Percentiles rank a stretch among this genome's conserved stretches.
phyloP scores from a whole-genome alignment of 352 stramenopile genomes.

The Globisporangium cederbergense region DNA sequence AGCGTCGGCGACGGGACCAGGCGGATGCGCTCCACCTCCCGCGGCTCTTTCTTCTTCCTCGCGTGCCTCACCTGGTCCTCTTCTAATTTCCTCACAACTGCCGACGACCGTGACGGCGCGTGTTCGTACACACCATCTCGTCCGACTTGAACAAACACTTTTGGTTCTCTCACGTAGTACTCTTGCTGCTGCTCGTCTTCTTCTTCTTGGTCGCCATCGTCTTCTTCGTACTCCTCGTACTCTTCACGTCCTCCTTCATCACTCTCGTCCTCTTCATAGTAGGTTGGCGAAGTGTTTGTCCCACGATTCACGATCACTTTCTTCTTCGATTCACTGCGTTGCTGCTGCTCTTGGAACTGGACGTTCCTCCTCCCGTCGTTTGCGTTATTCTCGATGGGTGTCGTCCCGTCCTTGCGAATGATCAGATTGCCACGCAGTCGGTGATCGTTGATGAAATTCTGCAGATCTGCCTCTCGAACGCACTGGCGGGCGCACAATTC shows the following conservation, averaged over 20 bases:
- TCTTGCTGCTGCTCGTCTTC: constrained; percentile 25
- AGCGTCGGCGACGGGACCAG: constrained; percentile 44
- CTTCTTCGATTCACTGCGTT: constrained; percentile 12
- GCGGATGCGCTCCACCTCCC: constrained; percentile 47
- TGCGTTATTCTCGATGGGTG: constrained; percentile 13
- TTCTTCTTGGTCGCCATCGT: constrained; percentile 21
- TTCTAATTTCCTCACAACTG: constrained; percentile 34
- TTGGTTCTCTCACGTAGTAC: constrained; percentile 30
- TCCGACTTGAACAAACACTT: constrained; percentile 47
- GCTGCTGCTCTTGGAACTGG: constrained; percentile 17
- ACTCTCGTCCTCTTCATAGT: constrained; percentile 25
- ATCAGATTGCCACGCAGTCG: constrained; percentile 66
- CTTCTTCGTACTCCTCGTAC: constrained; percentile 20
- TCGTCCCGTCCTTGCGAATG: constrained; percentile 30
- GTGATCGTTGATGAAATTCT: constrained; percentile 83
- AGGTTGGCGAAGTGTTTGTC: constrained; percentile 22
- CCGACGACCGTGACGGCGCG: constrained; percentile 23
- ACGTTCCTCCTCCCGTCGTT: constrained; percentile 15
- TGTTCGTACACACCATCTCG: constrained; percentile 38
- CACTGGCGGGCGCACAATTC: constrained; percentile 74
- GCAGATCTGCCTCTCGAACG: constrained; percentile 67
- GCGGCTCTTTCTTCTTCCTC: constrained; percentile 21
- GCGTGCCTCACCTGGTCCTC: constrained; percentile 24
- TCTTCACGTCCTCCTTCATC: constrained; percentile 17
- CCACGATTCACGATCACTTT: constrained; percentile 17